phyloP scores from a whole-genome alignment of 164 flowering plant genomes.

The Vitis rupestris region DNA sequence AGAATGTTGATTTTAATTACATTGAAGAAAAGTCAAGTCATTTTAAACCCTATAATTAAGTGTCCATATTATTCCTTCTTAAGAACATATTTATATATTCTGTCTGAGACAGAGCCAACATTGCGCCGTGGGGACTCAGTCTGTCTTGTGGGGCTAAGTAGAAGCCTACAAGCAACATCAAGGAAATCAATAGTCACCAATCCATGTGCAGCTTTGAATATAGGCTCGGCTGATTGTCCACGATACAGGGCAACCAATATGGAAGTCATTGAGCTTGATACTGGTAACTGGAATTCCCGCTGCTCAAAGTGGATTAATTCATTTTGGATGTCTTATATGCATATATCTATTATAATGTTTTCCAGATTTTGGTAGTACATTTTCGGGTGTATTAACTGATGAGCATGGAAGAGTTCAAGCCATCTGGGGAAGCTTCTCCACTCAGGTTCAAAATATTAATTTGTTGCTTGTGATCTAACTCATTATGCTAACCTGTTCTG shows the following conservation, averaged over 20 bases:
- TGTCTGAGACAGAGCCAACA: slow-evolving; percentile 65
- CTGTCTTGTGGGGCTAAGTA: slow-evolving; percentile 84
- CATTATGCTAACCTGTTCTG: not conserved
- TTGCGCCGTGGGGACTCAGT: slow-evolving; percentile 90
- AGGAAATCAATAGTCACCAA: slow-evolving; percentile 93
- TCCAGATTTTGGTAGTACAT: slow-evolving; percentile 89
- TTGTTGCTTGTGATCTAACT: slow-evolving; percentile 6
- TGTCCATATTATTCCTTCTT: too few species aligned
- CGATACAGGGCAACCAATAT: slow-evolving; percentile 93
- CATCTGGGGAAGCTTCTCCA: slow-evolving; percentile 95
- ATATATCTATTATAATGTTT: not conserved
- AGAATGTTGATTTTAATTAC: too few species aligned
- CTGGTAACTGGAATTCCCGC: slow-evolving; percentile 41
- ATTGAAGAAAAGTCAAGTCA: too few species aligned
- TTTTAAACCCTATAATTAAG: too few species aligned
- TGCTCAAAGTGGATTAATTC: slow-evolving; percentile 1
- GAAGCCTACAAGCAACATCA: slow-evolving; percentile 92
- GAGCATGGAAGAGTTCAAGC: slow-evolving; percentile 90
- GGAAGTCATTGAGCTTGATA: slow-evolving; percentile 97
- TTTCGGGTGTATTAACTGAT: slow-evolving; percentile 92
- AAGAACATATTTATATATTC: not conserved
- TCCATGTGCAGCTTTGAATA: slow-evolving; percentile 86
- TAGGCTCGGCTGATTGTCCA: slow-evolving; percentile 90
- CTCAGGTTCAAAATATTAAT: slow-evolving; percentile 57
- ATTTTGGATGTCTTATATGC: too few species aligned